Conservation (phyloP, 2,329 filamentous ascomycete species). For the Ophiostoma australiae region DNA sequence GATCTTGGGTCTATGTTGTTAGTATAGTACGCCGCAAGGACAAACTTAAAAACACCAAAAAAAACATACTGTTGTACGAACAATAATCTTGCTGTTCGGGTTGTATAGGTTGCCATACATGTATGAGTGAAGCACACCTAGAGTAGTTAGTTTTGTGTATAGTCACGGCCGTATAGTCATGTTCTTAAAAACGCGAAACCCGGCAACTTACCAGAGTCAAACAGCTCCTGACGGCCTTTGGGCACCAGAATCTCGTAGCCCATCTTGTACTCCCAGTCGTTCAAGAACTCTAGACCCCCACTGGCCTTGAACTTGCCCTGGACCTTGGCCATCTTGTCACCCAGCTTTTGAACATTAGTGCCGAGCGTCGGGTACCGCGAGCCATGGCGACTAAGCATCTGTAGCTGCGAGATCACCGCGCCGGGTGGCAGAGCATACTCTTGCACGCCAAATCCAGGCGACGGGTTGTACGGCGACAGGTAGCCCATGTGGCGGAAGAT, state of each 20-base stretch:
- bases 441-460: constrained; percentile 67
- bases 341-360: constrained; percentile 51
- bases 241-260: constrained; percentile 68
- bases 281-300: constrained; percentile 60
- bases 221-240: constrained; percentile 67
- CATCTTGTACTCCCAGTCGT: constrained; percentile 63
- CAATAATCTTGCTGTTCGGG: constrained; percentile 66
- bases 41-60: background rate
- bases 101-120: constrained; percentile 68
- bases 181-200: background rate
- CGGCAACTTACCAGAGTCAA: constrained; percentile 45
- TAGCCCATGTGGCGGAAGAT: constrained; percentile 67
- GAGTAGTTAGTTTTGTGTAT: background rate
- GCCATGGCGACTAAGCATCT: constrained; percentile 70
- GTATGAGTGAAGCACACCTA: constrained; percentile 59
- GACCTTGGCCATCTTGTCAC: constrained; percentile 53
- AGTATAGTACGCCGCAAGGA: background rate
- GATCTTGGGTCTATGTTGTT: constrained; percentile 56
- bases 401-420: constrained; percentile 63
- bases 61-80: constrained; percentile 55
- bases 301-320: constrained; percentile 51
- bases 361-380: constrained; percentile 65
- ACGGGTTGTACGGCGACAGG: constrained; percentile 64
- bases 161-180: background rate
- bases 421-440: constrained; percentile 64